phyloP scores from a whole-genome alignment of 2,329 filamentous ascomycete species.

The Calcarisporium arbuscula region DNA sequence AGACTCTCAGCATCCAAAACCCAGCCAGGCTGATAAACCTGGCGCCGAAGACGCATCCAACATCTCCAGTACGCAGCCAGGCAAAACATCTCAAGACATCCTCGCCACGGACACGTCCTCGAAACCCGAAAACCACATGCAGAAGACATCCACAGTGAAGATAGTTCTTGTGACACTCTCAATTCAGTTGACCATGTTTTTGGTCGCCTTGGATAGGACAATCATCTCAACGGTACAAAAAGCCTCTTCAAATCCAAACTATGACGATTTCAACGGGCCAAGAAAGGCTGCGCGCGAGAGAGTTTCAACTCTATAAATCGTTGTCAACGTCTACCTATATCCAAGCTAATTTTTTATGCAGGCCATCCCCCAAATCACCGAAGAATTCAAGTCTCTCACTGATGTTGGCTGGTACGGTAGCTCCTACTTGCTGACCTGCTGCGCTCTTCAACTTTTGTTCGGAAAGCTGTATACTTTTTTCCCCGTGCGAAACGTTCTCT shows the following conservation, averaged over 20 bases:
- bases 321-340: too few species aligned
- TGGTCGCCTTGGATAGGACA: conserved; percentile 34
- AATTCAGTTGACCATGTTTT: conserved; percentile 34
- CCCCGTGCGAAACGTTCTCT: conserved; percentile 15
- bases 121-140: too few species aligned
- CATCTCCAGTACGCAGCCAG: too few species aligned
- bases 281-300: too few species aligned
- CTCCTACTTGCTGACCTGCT: conserved; percentile 21
- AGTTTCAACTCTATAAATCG: conserved; percentile 36
- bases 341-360: conserved; percentile 15
- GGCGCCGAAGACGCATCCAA: too few species aligned
- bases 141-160: conserved; percentile 2
- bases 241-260: too few species aligned
- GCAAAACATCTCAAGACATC: too few species aligned
- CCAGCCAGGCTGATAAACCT: too few species aligned
- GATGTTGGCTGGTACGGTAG: conserved; percentile 25
- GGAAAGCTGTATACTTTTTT: conserved; percentile 24
- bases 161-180: conserved; percentile 33
- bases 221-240: too few species aligned
- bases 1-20: too few species aligned
- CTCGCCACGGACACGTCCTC: too few species aligned
- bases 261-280: too few species aligned
- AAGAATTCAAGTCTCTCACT: conserved; percentile 20
- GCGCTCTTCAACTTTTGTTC: conserved; percentile 22
- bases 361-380: conserved; percentile 21